Percentiles rank a stretch among this genome's conserved stretches.
Conservation (phyloP, 1,139 yeast genomes). For the Yamadazyma atmosphaerica region DNA sequence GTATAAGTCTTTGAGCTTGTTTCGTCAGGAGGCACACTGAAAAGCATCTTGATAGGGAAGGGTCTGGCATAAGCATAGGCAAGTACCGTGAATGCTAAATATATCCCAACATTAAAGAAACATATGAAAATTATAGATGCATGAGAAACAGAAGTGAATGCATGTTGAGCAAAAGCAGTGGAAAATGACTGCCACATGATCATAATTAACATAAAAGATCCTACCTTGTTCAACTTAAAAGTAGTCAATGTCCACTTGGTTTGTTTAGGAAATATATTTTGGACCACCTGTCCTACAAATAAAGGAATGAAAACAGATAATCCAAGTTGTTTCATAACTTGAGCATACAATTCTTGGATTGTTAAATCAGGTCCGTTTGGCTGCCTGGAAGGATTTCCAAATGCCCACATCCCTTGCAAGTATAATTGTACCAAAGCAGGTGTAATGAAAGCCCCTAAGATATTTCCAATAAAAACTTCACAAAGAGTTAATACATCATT, state of each 20-base stretch:
- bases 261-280: constrained; percentile 65
- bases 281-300: constrained; percentile 83
- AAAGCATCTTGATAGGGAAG: constrained; percentile 42
- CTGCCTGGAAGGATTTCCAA: constrained; percentile 76
- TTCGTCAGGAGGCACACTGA: constrained; percentile 47
- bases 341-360: constrained; percentile 59
- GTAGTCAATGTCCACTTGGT: constrained; percentile 60
- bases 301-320: constrained; percentile 80
- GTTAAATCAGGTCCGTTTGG: constrained; percentile 40
- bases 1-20: constrained; percentile 43
- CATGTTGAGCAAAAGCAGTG: constrained; percentile 81
- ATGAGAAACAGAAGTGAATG: constrained; percentile 70
- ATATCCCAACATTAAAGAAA: constrained; percentile 78
- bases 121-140: constrained; percentile 71
- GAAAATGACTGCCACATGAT: constrained; percentile 86
- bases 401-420: constrained; percentile 59
- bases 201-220: constrained; percentile 73
- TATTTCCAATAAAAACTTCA: constrained; percentile 82
- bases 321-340: constrained; percentile 86
- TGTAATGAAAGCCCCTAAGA: constrained; percentile 82
- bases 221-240: constrained; percentile 66
- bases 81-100: constrained; percentile 67
- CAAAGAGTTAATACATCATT: constrained; percentile 76
- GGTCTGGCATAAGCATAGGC: constrained; percentile 67
- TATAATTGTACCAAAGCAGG: constrained; percentile 83